Evolutionary conservation across 768 basidiomycete genomes (phyloP), one percentile per base, ranked within the genome.

Genomic region (Cystobasidium onofrii): DNA sequence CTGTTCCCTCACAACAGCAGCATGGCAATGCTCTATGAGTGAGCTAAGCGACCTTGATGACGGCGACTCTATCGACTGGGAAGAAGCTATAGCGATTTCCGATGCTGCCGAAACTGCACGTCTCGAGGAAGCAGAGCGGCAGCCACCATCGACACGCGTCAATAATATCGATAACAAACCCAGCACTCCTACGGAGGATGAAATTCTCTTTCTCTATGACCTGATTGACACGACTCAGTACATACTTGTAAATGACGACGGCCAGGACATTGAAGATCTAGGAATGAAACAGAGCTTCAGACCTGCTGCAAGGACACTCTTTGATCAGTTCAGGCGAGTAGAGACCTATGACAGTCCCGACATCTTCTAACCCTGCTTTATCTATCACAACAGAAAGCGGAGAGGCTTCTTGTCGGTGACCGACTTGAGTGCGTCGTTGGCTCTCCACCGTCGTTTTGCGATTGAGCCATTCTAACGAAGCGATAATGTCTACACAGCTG

Each of bases 371-470:
- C 46, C 20, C 20, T 20, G 18, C 46, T n/a, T 50, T 50, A 9
- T 9, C n/a, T 50, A 17, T n/a, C 15, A n/a, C 20, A 3, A 18
- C 65, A 67, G 69, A 31, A 55, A 46, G 25, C 60, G 31, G 39
- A 52, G 69, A 33, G 69, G 69, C 4, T 71, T 71, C 54, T 55
- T 71, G 23, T 71, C 69, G 13, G 69, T 71, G 29, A 71, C 69
- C 15, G 69, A 71, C 69, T 34, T 71, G 7, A 71, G 65, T 52
- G 31, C 3, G 65, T 27, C 10, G 17, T 67, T 7, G 4, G 18
- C 23, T 34, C 23, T 17, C 7, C 7, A 39, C 39, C 7, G 7
- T 39, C 39, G 39, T 15, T 7, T 15, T 54, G n/a, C 2, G 3
- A 2, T 33, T 1, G 41, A 50, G 12, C 46, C 10, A 50, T 9